phyloP scores from a whole-genome alignment of 176 grass and related monocot species.

The Melocanna baccifera region DNA sequence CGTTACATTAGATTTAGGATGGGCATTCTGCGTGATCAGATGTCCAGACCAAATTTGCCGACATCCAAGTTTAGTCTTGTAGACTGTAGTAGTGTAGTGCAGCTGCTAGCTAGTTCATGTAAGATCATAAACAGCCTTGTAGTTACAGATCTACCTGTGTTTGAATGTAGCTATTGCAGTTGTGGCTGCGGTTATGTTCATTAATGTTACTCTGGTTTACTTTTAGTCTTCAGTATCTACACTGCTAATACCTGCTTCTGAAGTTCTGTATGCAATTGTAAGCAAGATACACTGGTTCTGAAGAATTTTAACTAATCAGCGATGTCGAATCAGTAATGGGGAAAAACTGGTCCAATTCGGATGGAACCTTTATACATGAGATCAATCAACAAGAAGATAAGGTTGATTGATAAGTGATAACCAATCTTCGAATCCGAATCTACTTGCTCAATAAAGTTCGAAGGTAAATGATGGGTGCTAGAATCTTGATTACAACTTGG shows the following conservation, averaged over 20 bases:
- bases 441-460: neutral
- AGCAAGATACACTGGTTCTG: neutral
- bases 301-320: neutral
- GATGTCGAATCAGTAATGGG: neutral
- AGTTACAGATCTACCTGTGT: neutral
- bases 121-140: neutral
- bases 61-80: conserved; percentile 30
- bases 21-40: conserved; percentile 7
- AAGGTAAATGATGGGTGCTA: conserved; percentile 6
- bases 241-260: neutral
- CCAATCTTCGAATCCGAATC: neutral
- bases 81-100: neutral
- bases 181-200: neutral
- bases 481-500: conserved; percentile 36
- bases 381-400: neutral
- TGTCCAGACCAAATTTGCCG: conserved; percentile 21
- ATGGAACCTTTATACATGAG: neutral
- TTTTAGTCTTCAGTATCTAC: neutral
- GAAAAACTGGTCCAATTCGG: neutral
- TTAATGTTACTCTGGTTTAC: neutral
- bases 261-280: neutral
- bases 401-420: neutral
- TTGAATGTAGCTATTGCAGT: neutral
- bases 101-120: conserved; percentile 18
- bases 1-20: conserved; percentile 12